Evolutionary conservation across 2,329 filamentous ascomycete species (phyloP), one percentile per base, ranked within the genome.

Genomic region (Pseudodiploospora longispora): DNA sequence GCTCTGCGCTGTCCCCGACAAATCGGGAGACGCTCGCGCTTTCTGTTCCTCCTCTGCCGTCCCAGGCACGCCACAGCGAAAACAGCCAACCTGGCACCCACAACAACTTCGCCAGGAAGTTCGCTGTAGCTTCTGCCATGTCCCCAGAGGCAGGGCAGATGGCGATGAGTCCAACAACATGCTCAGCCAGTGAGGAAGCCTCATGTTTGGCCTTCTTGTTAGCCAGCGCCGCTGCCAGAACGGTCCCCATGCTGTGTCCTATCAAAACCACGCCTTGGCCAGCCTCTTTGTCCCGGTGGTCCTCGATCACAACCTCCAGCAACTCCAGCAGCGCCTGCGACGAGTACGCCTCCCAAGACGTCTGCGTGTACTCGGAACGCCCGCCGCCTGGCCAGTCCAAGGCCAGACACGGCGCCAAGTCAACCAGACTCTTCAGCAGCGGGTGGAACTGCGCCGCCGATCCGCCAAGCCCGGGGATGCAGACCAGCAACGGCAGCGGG

Each of bases 341-440:
- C 0, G 79, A 83, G 61, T 97, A 98, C 6, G 91, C 88, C 36
- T 80, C 74, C 82, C 86, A 90, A 27, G 74, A 63, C 10, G 70
- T 78, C 19, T 85, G 83, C 10, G 75, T 69, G 63, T 91, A 95
- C 6, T 75, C 69, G 2, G 91, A 96, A 27, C 83, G 70, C 30
- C 93, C 93, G 55, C 90, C 95, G 34, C 93, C 93, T 1, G 93
- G 91, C 4, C 96, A 72, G 60, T 98, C 93, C 50, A 97, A 81
- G 4, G 88, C 86, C 51, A 66, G 74, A 60, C 90, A 95, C 39
- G 89, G 83, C 9, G 86, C 88, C 40, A 89, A 71, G 58, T 94
- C 88, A 41, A 85, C 78, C 39, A 98, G 72, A 61, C 87, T 93
- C 19, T 80, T 84, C 10, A 97, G 68, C 5, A 97, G 68, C 30